These are phyloP conservation scores for Ceratobasidium sp. DNA, from an alignment of 1,284 basidiomycete species.

Conservation along the genomic window DNA sequence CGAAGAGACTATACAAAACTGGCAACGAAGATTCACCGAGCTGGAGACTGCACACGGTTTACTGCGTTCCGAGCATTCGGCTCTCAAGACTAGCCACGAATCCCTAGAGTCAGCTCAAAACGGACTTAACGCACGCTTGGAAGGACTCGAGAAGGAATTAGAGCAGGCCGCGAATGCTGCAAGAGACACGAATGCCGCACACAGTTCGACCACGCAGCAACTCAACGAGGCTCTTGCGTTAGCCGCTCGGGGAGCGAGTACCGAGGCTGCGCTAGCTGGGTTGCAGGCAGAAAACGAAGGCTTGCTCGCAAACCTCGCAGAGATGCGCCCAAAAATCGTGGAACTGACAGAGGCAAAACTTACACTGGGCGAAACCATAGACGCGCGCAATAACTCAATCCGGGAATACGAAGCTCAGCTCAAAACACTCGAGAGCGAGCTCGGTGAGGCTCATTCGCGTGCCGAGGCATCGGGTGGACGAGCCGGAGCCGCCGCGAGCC, in stretches of 20 bases:
- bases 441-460: slow-evolving; percentile 65
- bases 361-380: slow-evolving; percentile 70
- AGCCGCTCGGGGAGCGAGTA: slow-evolving; percentile 75
- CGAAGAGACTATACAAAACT: slow-evolving; percentile 59
- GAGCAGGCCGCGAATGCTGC: slow-evolving; percentile 63
- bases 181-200: slow-evolving; percentile 63
- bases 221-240: slow-evolving; percentile 67
- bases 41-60: slow-evolving; percentile 29
- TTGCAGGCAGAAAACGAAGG: slow-evolving; percentile 75
- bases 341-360: slow-evolving; percentile 76
- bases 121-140: slow-evolving; percentile 61
- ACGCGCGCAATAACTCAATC: slow-evolving; percentile 64
- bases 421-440: slow-evolving; percentile 66
- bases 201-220: slow-evolving; percentile 48
- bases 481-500: slow-evolving; percentile 57
- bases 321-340: slow-evolving; percentile 85
- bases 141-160: slow-evolving; percentile 67
- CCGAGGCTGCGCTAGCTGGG: slow-evolving; percentile 71
- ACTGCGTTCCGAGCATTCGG: slow-evolving; percentile 36
- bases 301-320: slow-evolving; percentile 78
- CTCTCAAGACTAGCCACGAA: slow-evolving; percentile 25
- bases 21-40: slow-evolving; percentile 60
- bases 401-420: slow-evolving; percentile 67
- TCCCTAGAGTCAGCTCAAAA: slow-evolving; percentile 51
- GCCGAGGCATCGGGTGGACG: slow-evolving; percentile 60